Evolutionary conservation across 345 rosid species (phyloP).

Genomic region (Pistacia integerrima): DNA sequence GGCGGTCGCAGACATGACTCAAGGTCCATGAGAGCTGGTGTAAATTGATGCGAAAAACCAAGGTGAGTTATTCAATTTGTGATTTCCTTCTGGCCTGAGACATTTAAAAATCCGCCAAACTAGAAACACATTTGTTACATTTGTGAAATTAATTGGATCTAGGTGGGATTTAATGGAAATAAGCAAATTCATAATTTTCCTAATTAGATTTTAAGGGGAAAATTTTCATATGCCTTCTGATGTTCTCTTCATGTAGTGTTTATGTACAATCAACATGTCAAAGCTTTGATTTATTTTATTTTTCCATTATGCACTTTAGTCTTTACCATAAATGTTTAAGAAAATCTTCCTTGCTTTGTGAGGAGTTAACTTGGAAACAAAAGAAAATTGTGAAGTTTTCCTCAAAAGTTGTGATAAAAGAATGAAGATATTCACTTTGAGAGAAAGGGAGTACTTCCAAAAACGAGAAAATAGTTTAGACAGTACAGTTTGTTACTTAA

Average conservation of each 20-base stretch:
- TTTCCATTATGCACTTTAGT: no score
- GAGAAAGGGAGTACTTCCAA: neutral
- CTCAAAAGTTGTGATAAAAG: neutral
- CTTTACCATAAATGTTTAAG: no score
- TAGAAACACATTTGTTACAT: neutral
- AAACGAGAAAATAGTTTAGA: neutral
- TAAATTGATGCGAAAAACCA: neutral
- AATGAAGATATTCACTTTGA: neutral
- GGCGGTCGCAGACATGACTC: neutral
- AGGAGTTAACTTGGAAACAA: neutral
- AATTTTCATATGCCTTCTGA: neutral
- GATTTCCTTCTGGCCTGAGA: neutral
- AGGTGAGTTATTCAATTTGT: constrained; percentile 8
- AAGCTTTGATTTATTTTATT: no score
- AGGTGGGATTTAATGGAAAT: neutral
- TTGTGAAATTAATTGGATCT: neutral
- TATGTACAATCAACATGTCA: neutral
- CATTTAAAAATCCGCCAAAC: neutral
- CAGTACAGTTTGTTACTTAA: neutral
- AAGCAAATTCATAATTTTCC: neutral
- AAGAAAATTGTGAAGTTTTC: neutral
- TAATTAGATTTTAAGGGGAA: neutral
- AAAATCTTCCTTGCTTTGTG: no score
- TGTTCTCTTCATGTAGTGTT: neutral
- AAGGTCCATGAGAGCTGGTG: constrained; percentile 2